Evolutionary conservation across 805 yeast genomes (phyloP), one percentile per base, ranked within the genome.

Genomic region (Aciculoconidium aculeatum): DNA sequence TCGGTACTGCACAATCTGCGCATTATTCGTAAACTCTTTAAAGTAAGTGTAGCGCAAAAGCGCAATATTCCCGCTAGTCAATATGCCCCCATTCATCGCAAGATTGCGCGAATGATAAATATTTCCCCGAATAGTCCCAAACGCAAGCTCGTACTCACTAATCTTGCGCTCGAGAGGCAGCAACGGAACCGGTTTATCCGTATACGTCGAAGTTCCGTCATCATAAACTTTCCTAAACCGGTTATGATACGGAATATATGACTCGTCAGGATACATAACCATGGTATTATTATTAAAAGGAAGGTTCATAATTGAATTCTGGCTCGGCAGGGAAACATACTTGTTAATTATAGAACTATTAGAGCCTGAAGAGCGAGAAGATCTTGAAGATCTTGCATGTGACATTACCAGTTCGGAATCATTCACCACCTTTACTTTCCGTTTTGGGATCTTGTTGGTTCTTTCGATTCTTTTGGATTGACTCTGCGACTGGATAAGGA

Each of bases 31-130:
- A 27, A 41, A 35, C 10, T 34, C 42, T 27, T 44, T 35, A 21
- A 41, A 39, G 25, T 41, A 44, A 2, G 35, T 35, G 31, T 39
- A 40, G n/a, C 45, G 26, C 23, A 44, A 36, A 12, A 35, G 19
- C 9, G 34, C 30, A 4, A 41, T 13, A 17, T 41, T 42, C 3
- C 15, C 31, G 11, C 40, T 24, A 17, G 42, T 35, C 11, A 44
- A 29, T 10, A 25, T 18, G 9, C 30, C 26, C 3, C 35, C 33
- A 24, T 40, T 42, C 28, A 44, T 17, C 6, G 23, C 25, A 13
- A 38, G 35, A 21, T 40, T 44, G 17, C 32, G 15, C 4, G 26
- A 24, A 17, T 35, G 32, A 13, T 31, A 32, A 7, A 28, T 23
- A 15, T 22, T 21, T 10, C 25, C 37, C 9, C 24, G 15, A 25